Evolutionary conservation across 2,329 filamentous ascomycete species (phyloP).

Genomic region (Colletotrichum musae): DNA sequence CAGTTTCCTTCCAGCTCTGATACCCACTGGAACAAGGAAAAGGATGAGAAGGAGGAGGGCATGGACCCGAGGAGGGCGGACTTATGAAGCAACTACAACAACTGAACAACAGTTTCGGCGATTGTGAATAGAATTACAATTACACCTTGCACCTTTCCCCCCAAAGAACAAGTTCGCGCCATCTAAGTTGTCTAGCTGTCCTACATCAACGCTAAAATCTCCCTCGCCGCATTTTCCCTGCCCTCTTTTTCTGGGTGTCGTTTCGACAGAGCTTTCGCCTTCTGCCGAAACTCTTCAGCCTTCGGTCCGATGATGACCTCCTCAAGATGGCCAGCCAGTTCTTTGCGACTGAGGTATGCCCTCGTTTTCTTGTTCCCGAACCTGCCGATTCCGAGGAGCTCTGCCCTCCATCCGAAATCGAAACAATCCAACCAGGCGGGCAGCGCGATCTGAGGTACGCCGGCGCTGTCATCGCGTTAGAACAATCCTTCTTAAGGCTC

Average conservation of each 20-base stretch:
- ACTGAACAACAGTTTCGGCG: too few species aligned
- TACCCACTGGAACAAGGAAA: too few species aligned
- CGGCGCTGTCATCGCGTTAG: conserved; percentile 1
- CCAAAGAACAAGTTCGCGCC: too few species aligned
- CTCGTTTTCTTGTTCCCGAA: conserved; percentile 41
- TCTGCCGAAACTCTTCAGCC: background rate
- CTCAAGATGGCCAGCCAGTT: background rate
- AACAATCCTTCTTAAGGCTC: background rate
- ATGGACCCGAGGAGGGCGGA: too few species aligned
- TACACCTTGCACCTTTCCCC: too few species aligned
- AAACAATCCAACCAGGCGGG: conserved; percentile 32
- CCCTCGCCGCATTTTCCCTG: conserved; percentile 1
- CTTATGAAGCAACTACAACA: too few species aligned
- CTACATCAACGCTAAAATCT: background rate
- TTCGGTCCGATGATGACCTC: background rate
- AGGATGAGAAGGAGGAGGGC: too few species aligned
- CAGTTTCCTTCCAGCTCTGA: too few species aligned
- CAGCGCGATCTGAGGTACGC: conserved; percentile 26
- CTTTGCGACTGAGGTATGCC: background rate
- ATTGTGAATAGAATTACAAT: too few species aligned
- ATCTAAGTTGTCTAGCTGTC: background rate
- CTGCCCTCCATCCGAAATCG: conserved; percentile 31
- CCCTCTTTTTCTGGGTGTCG: conserved; percentile 6
- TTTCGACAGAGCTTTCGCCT: background rate
- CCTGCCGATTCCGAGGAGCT: conserved; percentile 32